phyloP scores from a whole-genome alignment of 2,329 filamentous ascomycete genomes.

The Epicoccum nigrum region DNA sequence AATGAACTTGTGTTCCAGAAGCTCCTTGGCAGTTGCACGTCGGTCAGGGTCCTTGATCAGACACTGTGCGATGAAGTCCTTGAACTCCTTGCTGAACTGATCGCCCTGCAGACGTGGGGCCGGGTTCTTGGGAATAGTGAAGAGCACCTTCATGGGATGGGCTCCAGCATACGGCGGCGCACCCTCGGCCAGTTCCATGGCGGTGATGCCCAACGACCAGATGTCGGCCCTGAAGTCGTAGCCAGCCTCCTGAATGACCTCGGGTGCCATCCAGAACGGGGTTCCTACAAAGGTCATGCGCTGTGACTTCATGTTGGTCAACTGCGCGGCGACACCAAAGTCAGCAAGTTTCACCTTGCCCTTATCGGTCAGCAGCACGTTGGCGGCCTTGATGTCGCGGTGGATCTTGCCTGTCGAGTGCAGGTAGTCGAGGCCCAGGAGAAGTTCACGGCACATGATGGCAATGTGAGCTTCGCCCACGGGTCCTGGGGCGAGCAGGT shows the following conservation, averaged over 20 bases:
- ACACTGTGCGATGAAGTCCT: conserved; percentile 89
- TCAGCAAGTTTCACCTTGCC: conserved; percentile 96
- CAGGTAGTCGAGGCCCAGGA: conserved; percentile 89
- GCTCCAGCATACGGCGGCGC: conserved; percentile 95
- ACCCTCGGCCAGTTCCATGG: conserved; percentile 87
- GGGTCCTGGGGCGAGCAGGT: conserved; percentile 87
- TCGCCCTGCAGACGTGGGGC: conserved; percentile 82
- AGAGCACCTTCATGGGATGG: conserved; percentile 97
- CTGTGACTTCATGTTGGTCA: conserved; percentile 97
- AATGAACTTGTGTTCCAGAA: conserved; percentile 89
- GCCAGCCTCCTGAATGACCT: conserved; percentile 96
- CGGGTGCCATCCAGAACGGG: conserved; percentile 98
- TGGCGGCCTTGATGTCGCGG: conserved; percentile 95
- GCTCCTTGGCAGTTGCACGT: conserved; percentile 81
- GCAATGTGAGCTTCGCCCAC: conserved; percentile 92
- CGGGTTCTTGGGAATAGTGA: conserved; percentile 90
- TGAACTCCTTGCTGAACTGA: conserved; percentile 85
- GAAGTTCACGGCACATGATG: conserved; percentile 89
- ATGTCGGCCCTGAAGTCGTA: conserved; percentile 99
- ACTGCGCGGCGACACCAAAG: conserved; percentile 94
- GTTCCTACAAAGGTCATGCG: conserved; percentile 91
- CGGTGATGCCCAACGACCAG: conserved; percentile 95
- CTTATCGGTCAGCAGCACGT: conserved; percentile 86
- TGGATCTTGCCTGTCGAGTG: conserved; percentile 96
- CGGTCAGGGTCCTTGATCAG: conserved; percentile 89